Base-by-base conservation (phyloP, 768 basidiomycete genomes). In the Pisolithus albus region DNA sequence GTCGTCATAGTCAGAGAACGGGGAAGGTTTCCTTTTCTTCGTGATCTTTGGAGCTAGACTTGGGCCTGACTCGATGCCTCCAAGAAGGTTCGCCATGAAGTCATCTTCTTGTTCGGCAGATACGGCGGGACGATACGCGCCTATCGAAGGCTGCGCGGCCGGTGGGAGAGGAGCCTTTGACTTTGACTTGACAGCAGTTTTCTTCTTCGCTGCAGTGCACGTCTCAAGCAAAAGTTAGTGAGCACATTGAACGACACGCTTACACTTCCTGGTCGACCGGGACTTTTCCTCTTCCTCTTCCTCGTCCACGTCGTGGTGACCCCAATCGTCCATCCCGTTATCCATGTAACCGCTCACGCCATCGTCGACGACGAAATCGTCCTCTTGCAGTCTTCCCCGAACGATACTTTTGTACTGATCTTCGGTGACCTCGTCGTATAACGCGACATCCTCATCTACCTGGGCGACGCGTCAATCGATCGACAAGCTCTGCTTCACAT, bases 291-390 rank as follows among this genome's bases (percentile, higher is more conserved):
- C 72, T 7, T 82, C 83, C 39, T 79, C 79, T 48, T 81, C 82
- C 8, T 71, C 72, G 13, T 83, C 79, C 7, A 77, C 75, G 44
- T 78, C 74, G 26, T 77, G 74, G 8, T 73, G 79, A 24, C 76
- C 78, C 86, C 91, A 97, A 61, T 95, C 93, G 52, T 98, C 96
- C 83, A 92, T 85, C 5, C 96, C 96, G 63, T 96, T 91, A 72
- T 99, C 96, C 65, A 86, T 84, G 61, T 99, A 98, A 5, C 92
- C 96, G 13, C 75, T 79, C 0, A 86, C 79, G 24, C 92, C 92
- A 70, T 98, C 96, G 61, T 98, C 96, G 36, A 88, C 85, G 18
- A 98, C 90, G 55, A 99, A 99, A 66, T 99, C 96, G 57, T 97
- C 92, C 58, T 75, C 73, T 53, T 88, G 84, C 7, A 96, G 75